Conservation (phyloP, 1,139 yeast genomes). For the Debaryomyces coudertii region DNA sequence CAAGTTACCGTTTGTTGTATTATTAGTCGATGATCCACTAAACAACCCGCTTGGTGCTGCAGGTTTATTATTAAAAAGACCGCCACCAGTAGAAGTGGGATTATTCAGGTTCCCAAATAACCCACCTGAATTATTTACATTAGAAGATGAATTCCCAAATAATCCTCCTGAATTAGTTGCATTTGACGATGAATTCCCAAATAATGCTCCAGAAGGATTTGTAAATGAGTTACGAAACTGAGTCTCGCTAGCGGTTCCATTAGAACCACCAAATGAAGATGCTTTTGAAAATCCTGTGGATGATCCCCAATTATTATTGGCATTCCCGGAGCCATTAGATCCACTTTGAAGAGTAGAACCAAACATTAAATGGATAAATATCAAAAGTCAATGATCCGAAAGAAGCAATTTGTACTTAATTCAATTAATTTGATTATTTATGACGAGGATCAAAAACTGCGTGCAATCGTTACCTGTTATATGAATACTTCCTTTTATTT, state of each 20-base stretch:
- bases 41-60: slow-evolving; percentile 21
- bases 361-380: slow-evolving; percentile 4
- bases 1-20: slow-evolving; percentile 6
- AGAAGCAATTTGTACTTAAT: neutral
- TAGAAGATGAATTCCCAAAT: slow-evolving; percentile 18
- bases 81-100: slow-evolving; percentile 12
- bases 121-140: slow-evolving; percentile 15
- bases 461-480: neutral
- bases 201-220: slow-evolving; percentile 22
- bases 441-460: slow-evolving; percentile 1
- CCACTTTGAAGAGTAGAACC: slow-evolving; percentile 7
- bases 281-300: slow-evolving; percentile 30
- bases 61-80: slow-evolving; percentile 12
- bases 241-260: slow-evolving; percentile 9
- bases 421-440: neutral
- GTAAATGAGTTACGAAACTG: slow-evolving; percentile 17
- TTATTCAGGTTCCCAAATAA: slow-evolving; percentile 13
- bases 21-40: slow-evolving; percentile 19
- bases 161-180: slow-evolving; percentile 15
- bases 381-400: slow-evolving; percentile 1
- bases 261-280: slow-evolving; percentile 20
- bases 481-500: neutral
- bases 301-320: slow-evolving; percentile 27
- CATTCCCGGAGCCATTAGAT: slow-evolving; percentile 9
- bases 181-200: slow-evolving; percentile 20